Evolutionary conservation across 2,329 filamentous ascomycete genomes (phyloP), one percentile per base, ranked within the genome.

Genomic region (Hypocreales sp.): DNA sequence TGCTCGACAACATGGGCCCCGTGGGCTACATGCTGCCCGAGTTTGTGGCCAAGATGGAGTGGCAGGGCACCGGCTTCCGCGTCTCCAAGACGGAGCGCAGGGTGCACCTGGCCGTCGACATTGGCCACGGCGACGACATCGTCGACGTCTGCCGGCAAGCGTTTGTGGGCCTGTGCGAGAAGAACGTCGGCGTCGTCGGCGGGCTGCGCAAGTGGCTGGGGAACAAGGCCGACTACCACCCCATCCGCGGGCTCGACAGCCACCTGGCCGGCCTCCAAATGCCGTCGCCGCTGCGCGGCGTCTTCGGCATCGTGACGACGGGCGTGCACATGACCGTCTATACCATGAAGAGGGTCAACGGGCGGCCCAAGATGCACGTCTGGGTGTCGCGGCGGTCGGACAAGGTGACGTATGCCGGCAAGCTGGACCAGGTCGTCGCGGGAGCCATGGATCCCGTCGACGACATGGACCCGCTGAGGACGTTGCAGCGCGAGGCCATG

Each of bases 251-350:
- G 9, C 33, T 41, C 6, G 35, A 40, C 7, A 17, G 20, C 5
- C 27, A 34, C 7, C 27, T 41, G 7, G 29, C 34, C 5, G 35
- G 41, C 4, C 31, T 54, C 13, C 29, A 37, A 20, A 45, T 54
- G 8, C 46, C 50, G 4, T 41, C 47, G 8, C 44, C 48, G 3
- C 33, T 45, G 16, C 39, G 51, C 4, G 51, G 51, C 2, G 34
- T 54, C 8, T 43, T 55, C 16, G 51, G 51, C 5, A 40, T 53
- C 19, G 36, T 50, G 18, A 55, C 51, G 2, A 42, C 46, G 5
- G 51, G 51, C 7, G 46, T 50, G 3, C 51, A 55, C 31, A 40
- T 55, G 34, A 55, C 50, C 33, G 44, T 50, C 24, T 55, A 46
- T 35, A 47, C 44, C 18, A 30, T 40, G 23, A 43, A 37, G 23